Percentiles rank a stretch among this genome's conserved stretches.
phyloP scores from a whole-genome alignment of 1,139 yeast species.

The Magnusiomyces sp. region DNA sequence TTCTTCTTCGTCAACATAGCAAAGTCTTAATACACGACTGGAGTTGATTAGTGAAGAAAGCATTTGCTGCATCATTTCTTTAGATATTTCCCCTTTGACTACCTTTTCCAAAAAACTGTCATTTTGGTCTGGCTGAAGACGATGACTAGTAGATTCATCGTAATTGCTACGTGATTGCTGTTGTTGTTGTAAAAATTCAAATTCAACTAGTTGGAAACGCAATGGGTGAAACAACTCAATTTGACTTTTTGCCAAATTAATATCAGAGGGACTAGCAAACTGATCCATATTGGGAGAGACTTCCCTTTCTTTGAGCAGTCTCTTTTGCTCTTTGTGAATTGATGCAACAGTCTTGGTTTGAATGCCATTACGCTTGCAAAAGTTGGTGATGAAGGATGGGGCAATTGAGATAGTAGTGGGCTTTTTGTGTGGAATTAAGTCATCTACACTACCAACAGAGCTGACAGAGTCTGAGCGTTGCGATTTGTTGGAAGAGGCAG shows the following conservation, averaged over 20 bases:
- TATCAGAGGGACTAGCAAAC: background rate
- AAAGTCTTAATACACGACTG: too few species aligned
- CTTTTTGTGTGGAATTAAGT: too few species aligned
- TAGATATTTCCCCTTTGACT: too few species aligned
- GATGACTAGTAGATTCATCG: too few species aligned
- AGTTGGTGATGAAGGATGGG: slow-evolving; percentile 2
- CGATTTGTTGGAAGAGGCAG: background rate
- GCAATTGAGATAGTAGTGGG: slow-evolving; percentile 1
- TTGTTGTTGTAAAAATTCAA: slow-evolving; percentile 4
- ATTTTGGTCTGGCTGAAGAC: too few species aligned
- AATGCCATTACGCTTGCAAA: slow-evolving; percentile 5
- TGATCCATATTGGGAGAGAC: background rate
- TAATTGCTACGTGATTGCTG: too few species aligned
- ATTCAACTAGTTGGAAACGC: background rate
- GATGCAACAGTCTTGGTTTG: slow-evolving; percentile 1
- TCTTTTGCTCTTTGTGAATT: background rate
- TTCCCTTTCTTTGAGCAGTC: background rate
- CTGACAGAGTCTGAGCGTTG: too few species aligned
- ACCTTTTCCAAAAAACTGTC: too few species aligned
- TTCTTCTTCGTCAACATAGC: too few species aligned
- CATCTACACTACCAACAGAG: too few species aligned
- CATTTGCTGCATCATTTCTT: too few species aligned
- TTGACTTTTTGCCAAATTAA: background rate
- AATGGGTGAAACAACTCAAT: background rate
- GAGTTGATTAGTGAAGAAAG: too few species aligned